Conservation (phyloP, 2,329 filamentous ascomycete species). For the Ambrosiella cleistominuta region DNA sequence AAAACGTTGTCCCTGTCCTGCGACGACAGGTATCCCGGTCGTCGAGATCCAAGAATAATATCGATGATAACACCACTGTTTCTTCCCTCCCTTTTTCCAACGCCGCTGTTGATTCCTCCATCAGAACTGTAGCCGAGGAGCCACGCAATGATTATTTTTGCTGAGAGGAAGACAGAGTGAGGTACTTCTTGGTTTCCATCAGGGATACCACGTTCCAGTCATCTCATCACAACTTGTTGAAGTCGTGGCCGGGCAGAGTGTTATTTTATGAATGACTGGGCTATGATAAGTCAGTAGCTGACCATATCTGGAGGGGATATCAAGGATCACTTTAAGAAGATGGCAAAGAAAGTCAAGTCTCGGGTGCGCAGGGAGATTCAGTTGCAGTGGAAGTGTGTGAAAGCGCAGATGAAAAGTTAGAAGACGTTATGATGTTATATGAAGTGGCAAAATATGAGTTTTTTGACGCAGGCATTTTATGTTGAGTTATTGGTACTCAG, state of each 20-base stretch:
- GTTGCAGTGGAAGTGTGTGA: too few relatives aligned
- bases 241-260: constrained; percentile 8
- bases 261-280: constrained; percentile 10
- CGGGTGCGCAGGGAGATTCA: background rate
- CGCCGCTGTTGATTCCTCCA: background rate
- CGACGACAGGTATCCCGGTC: background rate
- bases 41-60: background rate
- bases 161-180: constrained; percentile 12
- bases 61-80: too few relatives aligned
- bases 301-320: background rate
- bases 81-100: background rate
- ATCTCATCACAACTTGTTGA: constrained; percentile 7
- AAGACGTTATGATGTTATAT: too few relatives aligned
- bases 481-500: too few relatives aligned
- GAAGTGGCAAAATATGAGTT: too few relatives aligned
- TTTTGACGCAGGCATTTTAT: too few relatives aligned
- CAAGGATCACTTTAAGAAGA: background rate
- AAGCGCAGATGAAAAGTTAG: too few relatives aligned
- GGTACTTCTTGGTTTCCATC: constrained; percentile 10
- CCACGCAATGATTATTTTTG: constrained; percentile 10
- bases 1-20: background rate
- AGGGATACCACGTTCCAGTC: constrained; percentile 10
- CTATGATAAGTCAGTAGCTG: background rate
- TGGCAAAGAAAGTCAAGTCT: background rate
- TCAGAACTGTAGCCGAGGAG: constrained; percentile 10